Percentiles rank a stretch among this genome's conserved stretches.
These are phyloP conservation scores for Aegilops tauschii DNA, from an alignment of 176 grass and related monocot genomes.

Conservation along the genomic window DNA sequence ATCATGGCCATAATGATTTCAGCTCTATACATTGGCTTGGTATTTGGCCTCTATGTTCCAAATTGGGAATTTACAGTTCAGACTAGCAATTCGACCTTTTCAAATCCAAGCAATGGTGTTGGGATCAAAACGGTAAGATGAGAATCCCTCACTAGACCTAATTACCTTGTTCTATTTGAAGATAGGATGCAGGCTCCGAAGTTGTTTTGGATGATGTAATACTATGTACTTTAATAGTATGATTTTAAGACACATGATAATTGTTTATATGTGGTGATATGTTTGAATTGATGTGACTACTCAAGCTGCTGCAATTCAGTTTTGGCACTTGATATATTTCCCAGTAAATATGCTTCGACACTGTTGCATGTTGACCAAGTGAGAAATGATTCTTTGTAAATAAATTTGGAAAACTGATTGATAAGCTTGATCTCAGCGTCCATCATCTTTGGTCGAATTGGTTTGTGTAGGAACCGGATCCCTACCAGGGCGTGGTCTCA, in stretches of 20 bases:
- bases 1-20: slow-evolving; percentile 56
- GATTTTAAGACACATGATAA: neutral
- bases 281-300: slow-evolving; percentile 19
- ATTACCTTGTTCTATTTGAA: neutral
- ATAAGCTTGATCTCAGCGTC: neutral
- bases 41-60: slow-evolving; percentile 78
- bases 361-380: too few relatives aligned
- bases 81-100: slow-evolving; percentile 51
- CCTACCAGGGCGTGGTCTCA: too few relatives aligned
- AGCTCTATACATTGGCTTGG: slow-evolving; percentile 63
- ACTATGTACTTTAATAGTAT: neutral
- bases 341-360: slow-evolving; percentile 11
- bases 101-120: slow-evolving; percentile 29
- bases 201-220: neutral
- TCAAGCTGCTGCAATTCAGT: slow-evolving; percentile 7
- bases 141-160: neutral
- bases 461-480: neutral
- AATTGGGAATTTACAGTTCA: slow-evolving; percentile 82
- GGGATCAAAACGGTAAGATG: slow-evolving; percentile 55
- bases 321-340: neutral
- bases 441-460: neutral
- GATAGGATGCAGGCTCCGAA: neutral
- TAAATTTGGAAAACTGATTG: neutral
- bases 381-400: neutral
- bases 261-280: neutral